Base-by-base conservation (phyloP, 805 yeast species). In the Starmerella vaccinii region DNA sequence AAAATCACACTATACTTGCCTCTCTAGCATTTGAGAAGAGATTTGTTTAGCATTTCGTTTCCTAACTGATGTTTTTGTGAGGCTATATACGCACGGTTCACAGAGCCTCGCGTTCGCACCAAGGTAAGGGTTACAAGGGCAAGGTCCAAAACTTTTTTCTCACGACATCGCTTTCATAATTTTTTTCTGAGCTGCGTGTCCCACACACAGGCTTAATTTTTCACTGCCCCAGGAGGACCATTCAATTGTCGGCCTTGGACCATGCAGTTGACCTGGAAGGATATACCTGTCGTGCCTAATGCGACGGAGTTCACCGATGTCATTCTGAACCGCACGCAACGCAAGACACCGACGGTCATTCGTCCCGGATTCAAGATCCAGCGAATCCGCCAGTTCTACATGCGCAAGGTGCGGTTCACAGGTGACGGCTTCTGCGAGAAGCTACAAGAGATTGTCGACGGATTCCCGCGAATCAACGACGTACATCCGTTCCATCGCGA, bases 191-290 rank as follows among this genome's bases (percentile, higher is more conserved):
- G 34, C 45, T 41, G 43, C 16, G 34, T 13, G 34, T 26, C 13
- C 32, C 32, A 23, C 32, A n/a, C n/a, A n/a, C n/a, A n/a, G 32
- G 45, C 45, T 27, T 41, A 41, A 41, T 41, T 41, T 41, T 41
- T 41, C 45, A 41, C 45, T 16, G 15, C n/a, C 22, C n/a, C 34
- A 27, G 34, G 32, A 8, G n/a, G 34, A 26, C 34, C 23, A 16
- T 15, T 16, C 45, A 41, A 41, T 41, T 41, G 45, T 34, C 24
- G 23, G 23, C 24, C 13, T 15, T n/a, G 5, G 45, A 41, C 19
- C 40, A 92, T 90, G 98, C 97, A 90, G 75, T 79, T 90, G 60
- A 82, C 97, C 44, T 90, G 97, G 97, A 90, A 92, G 71, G 97
- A 92, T 69, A 92, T 90, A 66, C 95, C 97, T 21, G 81, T 95